Evolutionary conservation across 192 early-diverging fungal species (phyloP).

Genomic region (Entomortierella parvispora): DNA sequence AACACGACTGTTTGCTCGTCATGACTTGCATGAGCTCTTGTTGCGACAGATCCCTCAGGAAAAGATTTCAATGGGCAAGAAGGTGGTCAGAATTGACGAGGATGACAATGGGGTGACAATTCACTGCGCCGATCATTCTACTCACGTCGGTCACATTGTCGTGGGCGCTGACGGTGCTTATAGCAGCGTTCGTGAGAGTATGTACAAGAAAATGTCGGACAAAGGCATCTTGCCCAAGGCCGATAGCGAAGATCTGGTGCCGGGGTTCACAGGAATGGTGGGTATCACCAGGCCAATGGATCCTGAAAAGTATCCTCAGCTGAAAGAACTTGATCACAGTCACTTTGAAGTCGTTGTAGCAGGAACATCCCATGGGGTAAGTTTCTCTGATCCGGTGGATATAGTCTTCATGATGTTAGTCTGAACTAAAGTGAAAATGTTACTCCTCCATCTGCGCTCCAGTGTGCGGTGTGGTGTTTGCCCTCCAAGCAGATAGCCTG

Average conservation of each 20-base stretch:
- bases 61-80: conserved; percentile 6
- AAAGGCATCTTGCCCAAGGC: background rate
- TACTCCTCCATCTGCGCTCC: too few relatives aligned
- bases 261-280: background rate
- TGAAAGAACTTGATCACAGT: background rate
- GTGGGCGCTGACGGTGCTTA: background rate
- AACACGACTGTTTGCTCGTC: background rate
- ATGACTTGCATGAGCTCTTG: background rate
- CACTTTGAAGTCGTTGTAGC: background rate
- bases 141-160: background rate
- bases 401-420: too few relatives aligned
- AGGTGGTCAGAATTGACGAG: background rate
- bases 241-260: background rate
- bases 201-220: background rate
- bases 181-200: conserved; percentile 1
- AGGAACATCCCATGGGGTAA: background rate
- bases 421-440: too few relatives aligned
- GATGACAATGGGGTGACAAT: background rate
- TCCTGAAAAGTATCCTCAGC: conserved; percentile 2
- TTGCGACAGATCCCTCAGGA: background rate
- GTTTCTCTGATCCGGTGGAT: too few relatives aligned
- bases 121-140: conserved; percentile 1
- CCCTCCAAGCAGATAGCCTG: background rate
- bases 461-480: background rate
- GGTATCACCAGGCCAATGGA: background rate